These are phyloP conservation scores for Breynia disticha DNA, from an alignment of 441 rosid species.

Conservation along the genomic window DNA sequence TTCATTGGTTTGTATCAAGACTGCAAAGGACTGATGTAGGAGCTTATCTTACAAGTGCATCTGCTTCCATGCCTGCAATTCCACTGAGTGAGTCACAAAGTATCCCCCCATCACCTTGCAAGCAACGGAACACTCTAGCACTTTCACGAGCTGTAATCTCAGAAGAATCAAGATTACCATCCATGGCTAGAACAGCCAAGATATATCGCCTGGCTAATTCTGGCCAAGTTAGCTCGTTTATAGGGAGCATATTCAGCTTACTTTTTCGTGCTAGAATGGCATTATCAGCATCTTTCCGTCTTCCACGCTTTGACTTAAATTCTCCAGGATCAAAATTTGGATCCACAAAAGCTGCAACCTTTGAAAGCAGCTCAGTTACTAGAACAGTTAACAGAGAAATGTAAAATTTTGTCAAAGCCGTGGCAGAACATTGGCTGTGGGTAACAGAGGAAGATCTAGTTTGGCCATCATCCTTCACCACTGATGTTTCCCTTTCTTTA, in stretches of 20 bases:
- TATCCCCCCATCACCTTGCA: constrained; percentile 98
- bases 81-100: constrained; percentile 94
- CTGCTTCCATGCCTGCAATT: constrained; percentile 96
- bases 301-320: constrained; percentile 68
- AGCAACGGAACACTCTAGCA: constrained; percentile 79
- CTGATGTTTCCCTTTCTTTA: constrained; percentile 35
- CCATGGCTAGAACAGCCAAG: constrained; percentile 78
- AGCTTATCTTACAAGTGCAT: constrained; percentile 75
- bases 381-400: constrained; percentile 58
- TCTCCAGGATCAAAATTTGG: constrained; percentile 91
- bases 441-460: constrained; percentile 27
- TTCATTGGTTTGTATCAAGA: neutral
- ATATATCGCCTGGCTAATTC: constrained; percentile 86
- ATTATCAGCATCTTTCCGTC: constrained; percentile 68
- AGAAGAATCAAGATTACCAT: constrained; percentile 78
- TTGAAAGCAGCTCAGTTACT: constrained; percentile 78
- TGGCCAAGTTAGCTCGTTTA: constrained; percentile 94
- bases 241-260: constrained; percentile 70
- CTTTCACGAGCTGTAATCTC: constrained; percentile 82
- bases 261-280: constrained; percentile 49
- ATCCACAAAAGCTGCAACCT: constrained; percentile 85
- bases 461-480: constrained; percentile 30
- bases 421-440: constrained; percentile 35
- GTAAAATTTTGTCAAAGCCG: constrained; percentile 58
- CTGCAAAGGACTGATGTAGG: constrained; percentile 11